phyloP scores from a whole-genome alignment of 2,329 filamentous ascomycete species.

The Fusarium sp. region DNA sequence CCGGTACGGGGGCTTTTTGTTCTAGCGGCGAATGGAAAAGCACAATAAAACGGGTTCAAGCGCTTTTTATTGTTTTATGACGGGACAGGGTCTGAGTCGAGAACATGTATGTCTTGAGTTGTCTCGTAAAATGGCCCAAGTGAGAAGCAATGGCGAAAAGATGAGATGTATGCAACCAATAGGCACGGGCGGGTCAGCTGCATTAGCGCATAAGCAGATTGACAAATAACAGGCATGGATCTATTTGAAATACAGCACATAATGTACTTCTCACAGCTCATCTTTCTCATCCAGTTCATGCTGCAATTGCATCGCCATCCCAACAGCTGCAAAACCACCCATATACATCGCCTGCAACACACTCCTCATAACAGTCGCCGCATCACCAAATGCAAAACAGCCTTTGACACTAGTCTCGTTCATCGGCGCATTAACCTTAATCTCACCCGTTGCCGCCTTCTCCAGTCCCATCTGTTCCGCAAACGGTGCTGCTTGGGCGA shows the following conservation, averaged over 20 bases:
- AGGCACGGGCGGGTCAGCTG: neutral
- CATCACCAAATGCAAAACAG: constrained; percentile 64
- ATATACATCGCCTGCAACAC: constrained; percentile 42
- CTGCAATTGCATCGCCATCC: constrained; percentile 41
- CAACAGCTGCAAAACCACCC: constrained; percentile 43
- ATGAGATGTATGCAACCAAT: neutral
- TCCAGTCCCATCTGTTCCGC: constrained; percentile 56
- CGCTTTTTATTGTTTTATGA: neutral
- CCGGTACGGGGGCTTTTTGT: constrained; percentile 14
- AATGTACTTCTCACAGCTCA: constrained; percentile 30
- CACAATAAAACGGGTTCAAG: neutral
- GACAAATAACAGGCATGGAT: neutral
- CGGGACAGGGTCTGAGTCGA: neutral
- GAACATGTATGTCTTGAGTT: neutral
- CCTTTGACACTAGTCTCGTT: constrained; percentile 60
- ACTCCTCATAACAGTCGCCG: constrained; percentile 45
- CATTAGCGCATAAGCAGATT: neutral
- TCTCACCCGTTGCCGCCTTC: constrained; percentile 52
- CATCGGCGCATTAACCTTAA: constrained; percentile 55
- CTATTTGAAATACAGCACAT: neutral
- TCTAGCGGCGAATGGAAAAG: neutral
- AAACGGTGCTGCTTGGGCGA: constrained; percentile 53
- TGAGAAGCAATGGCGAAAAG: neutral
- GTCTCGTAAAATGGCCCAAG: neutral
- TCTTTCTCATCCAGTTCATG: constrained; percentile 41